phyloP scores from a whole-genome alignment of 2,329 filamentous ascomycete species.

The Aspergillus caelatus region DNA sequence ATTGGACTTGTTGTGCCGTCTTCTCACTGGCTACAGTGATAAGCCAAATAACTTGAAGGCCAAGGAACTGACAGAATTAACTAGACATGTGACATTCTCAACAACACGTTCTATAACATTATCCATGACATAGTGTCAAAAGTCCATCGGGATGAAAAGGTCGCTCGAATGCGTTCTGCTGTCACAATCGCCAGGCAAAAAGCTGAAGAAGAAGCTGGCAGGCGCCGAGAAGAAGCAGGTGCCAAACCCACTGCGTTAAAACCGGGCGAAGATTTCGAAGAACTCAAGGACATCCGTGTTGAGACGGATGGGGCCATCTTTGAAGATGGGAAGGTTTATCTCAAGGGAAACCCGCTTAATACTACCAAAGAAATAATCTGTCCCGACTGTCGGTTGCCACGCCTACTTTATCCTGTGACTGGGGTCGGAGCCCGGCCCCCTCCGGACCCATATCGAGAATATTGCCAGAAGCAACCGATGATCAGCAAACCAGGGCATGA shows the following conservation, averaged over 20 bases:
- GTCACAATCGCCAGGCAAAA: slow-evolving; percentile 47
- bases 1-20: slow-evolving; percentile 2
- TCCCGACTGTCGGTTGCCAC: slow-evolving; percentile 62
- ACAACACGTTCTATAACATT: slow-evolving; percentile 62
- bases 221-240: slow-evolving; percentile 34
- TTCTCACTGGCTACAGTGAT: slow-evolving; percentile 8
- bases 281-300: slow-evolving; percentile 40
- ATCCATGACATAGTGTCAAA: slow-evolving; percentile 62
- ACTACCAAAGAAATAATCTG: slow-evolving; percentile 63
- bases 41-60: background rate
- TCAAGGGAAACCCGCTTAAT: slow-evolving; percentile 62
- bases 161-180: slow-evolving; percentile 59
- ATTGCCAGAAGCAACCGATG: slow-evolving; percentile 63
- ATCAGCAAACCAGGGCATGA: slow-evolving; percentile 61
- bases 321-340: slow-evolving; percentile 55
- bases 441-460: slow-evolving; percentile 56
- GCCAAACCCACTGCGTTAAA: slow-evolving; percentile 37
- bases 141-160: slow-evolving; percentile 63
- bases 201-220: slow-evolving; percentile 43
- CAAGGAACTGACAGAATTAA: background rate
- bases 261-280: slow-evolving; percentile 37
- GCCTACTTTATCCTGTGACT: slow-evolving; percentile 59
- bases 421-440: slow-evolving; percentile 52
- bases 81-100: slow-evolving; percentile 53
- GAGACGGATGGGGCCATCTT: slow-evolving; percentile 57